Conservation (phyloP, 2,329 filamentous ascomycete species). For the Byssoonygena ceratinophila region DNA sequence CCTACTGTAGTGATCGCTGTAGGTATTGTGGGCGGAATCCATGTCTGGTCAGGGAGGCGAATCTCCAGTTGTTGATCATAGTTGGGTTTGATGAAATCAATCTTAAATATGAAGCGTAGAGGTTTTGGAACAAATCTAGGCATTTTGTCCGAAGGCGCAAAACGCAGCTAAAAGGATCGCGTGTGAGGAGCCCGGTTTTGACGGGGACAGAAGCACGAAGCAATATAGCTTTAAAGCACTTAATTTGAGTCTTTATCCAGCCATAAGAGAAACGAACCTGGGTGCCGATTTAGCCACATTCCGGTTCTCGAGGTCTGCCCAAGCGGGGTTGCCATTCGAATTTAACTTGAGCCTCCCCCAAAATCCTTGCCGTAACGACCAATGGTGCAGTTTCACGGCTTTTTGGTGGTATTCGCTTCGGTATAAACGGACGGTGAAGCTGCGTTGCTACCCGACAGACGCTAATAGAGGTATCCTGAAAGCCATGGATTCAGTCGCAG, state of each 20-base stretch:
- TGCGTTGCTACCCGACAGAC: conserved; percentile 15
- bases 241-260: too few species aligned
- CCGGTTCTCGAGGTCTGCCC: neutral
- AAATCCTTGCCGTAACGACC: neutral
- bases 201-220: too few species aligned
- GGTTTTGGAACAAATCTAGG: neutral
- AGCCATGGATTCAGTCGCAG: neutral
- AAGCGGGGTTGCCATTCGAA: neutral
- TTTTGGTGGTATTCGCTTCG: neutral
- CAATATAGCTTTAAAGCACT: too few species aligned
- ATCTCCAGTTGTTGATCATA: conserved; percentile 5
- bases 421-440: neutral
- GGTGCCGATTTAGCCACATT: too few species aligned
- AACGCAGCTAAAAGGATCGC: too few species aligned
- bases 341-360: neutral
- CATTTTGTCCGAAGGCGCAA: neutral
- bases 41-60: conserved; percentile 3
- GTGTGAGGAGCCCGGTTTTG: neutral
- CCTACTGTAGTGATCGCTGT: conserved; percentile 1
- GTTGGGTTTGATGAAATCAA: conserved; percentile 15
- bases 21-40: conserved; percentile 13
- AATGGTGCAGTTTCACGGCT: neutral
- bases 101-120: conserved; percentile 17
- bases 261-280: too few species aligned
- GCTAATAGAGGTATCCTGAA: conserved; percentile 1